These are phyloP conservation scores for Lasiosphaeria miniovina DNA, from an alignment of 495 filamentous ascomycete species.

Conservation along the genomic window DNA sequence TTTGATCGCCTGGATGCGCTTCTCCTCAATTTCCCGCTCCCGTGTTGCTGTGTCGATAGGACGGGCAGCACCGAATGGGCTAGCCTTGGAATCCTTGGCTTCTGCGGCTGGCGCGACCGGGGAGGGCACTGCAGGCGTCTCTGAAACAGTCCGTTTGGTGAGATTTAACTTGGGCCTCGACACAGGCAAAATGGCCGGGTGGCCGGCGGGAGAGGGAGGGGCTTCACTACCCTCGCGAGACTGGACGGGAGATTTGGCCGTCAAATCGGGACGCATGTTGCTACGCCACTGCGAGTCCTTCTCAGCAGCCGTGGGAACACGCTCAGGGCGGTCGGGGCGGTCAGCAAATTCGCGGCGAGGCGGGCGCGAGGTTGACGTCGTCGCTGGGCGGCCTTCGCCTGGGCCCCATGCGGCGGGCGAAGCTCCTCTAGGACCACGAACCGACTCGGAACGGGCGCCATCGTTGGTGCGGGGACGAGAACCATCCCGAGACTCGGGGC, in stretches of 20 bases:
- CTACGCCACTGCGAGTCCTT: slow-evolving; percentile 82
- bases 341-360: slow-evolving; percentile 76
- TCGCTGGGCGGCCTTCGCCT: slow-evolving; percentile 44
- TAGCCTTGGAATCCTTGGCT: slow-evolving; percentile 68
- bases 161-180: slow-evolving; percentile 78
- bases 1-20: slow-evolving; percentile 65
- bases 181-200: slow-evolving; percentile 48
- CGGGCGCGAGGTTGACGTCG: slow-evolving; percentile 63
- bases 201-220: slow-evolving; percentile 62
- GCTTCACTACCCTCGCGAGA: slow-evolving; percentile 60
- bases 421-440: slow-evolving; percentile 57
- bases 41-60: slow-evolving; percentile 86
- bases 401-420: slow-evolving; percentile 78
- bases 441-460: slow-evolving; percentile 45
- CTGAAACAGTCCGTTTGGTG: slow-evolving; percentile 81
- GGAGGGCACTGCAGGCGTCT: slow-evolving; percentile 53
- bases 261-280: slow-evolving; percentile 73
- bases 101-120: slow-evolving; percentile 51
- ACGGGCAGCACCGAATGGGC: slow-evolving; percentile 84
- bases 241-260: slow-evolving; percentile 42
- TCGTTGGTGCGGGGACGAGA: slow-evolving; percentile 69
- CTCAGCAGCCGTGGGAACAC: slow-evolving; percentile 77
- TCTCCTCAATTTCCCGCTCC: slow-evolving; percentile 88
- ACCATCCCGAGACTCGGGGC: slow-evolving; percentile 57
- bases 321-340: slow-evolving; percentile 69